These are phyloP conservation scores for Pontederia crassipes DNA, from an alignment of 176 grass and related monocot species.

Conservation along the genomic window DNA sequence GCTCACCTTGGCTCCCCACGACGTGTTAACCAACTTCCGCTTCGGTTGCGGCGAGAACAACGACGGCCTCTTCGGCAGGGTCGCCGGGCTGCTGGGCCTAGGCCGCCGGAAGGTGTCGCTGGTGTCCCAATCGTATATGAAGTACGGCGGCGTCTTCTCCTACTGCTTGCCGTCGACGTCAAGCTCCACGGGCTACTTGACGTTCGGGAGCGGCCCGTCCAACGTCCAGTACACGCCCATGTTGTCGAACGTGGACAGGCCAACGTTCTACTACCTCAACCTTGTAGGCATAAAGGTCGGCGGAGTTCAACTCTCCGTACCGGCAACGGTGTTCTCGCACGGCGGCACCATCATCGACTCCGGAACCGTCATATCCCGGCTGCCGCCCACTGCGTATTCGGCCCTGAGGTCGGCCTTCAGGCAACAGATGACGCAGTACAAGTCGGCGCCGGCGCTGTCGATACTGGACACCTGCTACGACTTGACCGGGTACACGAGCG, in stretches of 20 bases:
- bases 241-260: conserved; percentile 18
- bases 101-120: conserved; percentile 48
- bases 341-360: conserved; percentile 64
- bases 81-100: conserved; percentile 53
- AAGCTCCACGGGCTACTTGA: conserved; percentile 42
- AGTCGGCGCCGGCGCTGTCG: conserved; percentile 12
- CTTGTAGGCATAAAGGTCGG: conserved; percentile 42
- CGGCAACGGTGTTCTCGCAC: conserved; percentile 27
- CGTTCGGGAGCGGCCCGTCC: conserved; percentile 28
- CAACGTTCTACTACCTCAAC: conserved; percentile 66
- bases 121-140: conserved; percentile 34
- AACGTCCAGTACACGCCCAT: conserved; percentile 51
- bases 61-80: conserved; percentile 41
- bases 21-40: conserved; percentile 22
- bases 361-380: conserved; percentile 74
- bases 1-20: conserved; percentile 28
- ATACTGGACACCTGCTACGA: conserved; percentile 59
- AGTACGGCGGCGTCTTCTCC: conserved; percentile 48
- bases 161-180: conserved; percentile 57
- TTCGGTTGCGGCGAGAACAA: conserved; percentile 79
- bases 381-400: conserved; percentile 48
- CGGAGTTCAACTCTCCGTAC: conserved; percentile 26
- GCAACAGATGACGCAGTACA: conserved; percentile 33
- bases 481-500: conserved; percentile 17
- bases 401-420: conserved; percentile 37